Conservation (phyloP, 306 rosid genomes). For the Adenanthera pavonina region DNA sequence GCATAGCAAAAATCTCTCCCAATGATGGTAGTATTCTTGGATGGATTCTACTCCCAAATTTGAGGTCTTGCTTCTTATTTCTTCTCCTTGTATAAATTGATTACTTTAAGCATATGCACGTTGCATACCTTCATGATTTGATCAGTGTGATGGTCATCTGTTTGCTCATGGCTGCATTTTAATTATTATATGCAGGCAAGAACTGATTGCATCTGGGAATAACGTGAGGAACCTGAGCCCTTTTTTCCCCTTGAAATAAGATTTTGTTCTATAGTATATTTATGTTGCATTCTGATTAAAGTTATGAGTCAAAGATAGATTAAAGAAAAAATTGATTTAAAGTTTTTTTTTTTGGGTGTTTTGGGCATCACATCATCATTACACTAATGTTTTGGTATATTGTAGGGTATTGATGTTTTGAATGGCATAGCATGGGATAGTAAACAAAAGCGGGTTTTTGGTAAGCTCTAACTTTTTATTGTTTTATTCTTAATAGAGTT, state of each 20-base stretch:
- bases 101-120: background rate
- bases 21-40: conserved; percentile 75
- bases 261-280: conserved; percentile 8
- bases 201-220: conserved; percentile 54
- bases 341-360: background rate
- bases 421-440: conserved; percentile 98
- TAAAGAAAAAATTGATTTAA: conserved; percentile 2
- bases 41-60: conserved; percentile 81
- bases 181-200: conserved; percentile 55
- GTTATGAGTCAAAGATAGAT: background rate
- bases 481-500: background rate
- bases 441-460: conserved; percentile 60
- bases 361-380: conserved; percentile 5
- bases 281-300: background rate
- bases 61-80: conserved; percentile 57
- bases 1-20: conserved; percentile 81
- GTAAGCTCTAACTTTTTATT: conserved; percentile 50
- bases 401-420: conserved; percentile 68
- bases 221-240: conserved; percentile 58
- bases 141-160: conserved; percentile 2
- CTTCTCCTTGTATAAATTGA: conserved; percentile 16
- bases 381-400: conserved; percentile 7
- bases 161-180: conserved; percentile 25
- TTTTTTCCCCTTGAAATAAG: conserved; percentile 24
- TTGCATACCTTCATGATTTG: conserved; percentile 7